Percentiles rank a stretch among this genome's conserved stretches.
Conservation (phyloP, 2,329 filamentous ascomycete genomes). For the Lasiodiplodia gonubiensis region DNA sequence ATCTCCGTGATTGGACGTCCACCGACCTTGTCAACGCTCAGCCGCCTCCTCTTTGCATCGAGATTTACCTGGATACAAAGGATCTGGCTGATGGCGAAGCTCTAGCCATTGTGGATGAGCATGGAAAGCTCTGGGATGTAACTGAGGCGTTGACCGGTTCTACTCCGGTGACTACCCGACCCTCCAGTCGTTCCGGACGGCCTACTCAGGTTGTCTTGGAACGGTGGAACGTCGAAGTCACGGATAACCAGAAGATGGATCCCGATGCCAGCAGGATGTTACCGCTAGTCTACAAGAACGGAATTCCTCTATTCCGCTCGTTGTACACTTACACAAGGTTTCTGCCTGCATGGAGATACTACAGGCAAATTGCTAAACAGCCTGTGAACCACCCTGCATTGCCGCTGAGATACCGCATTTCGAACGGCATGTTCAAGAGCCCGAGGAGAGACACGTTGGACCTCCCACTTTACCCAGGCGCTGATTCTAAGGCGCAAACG, state of each 20-base stretch:
- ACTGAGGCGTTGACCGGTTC: slow-evolving; percentile 77
- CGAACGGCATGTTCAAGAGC: slow-evolving; percentile 62
- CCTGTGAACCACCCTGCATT: slow-evolving; percentile 67
- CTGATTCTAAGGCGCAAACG: slow-evolving; percentile 65
- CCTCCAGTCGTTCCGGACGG: slow-evolving; percentile 53
- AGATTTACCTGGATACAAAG: slow-evolving; percentile 84
- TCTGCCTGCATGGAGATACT: slow-evolving; percentile 85
- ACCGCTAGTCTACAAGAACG: slow-evolving; percentile 95
- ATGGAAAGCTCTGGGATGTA: slow-evolving; percentile 92
- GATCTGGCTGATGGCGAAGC: slow-evolving; percentile 82
- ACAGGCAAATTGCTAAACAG: slow-evolving; percentile 74
- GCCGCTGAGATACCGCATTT: slow-evolving; percentile 80
- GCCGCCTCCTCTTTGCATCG: slow-evolving; percentile 85
- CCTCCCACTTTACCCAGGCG: slow-evolving; percentile 68
- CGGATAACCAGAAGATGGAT: slow-evolving; percentile 62
- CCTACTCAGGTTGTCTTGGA: slow-evolving; percentile 81
- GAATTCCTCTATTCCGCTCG: slow-evolving; percentile 90
- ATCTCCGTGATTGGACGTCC: slow-evolving; percentile 80
- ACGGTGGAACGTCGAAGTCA: slow-evolving; percentile 86
- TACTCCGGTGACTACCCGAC: slow-evolving; percentile 53
- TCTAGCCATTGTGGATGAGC: slow-evolving; percentile 84
- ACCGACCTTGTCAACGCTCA: slow-evolving; percentile 77
- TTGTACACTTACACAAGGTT: slow-evolving; percentile 83
- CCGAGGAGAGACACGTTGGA: slow-evolving; percentile 71
- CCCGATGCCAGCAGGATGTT: slow-evolving; percentile 52